Evolutionary conservation across 176 grass and related monocot species (phyloP).

Genomic region (Triticum aestivum): IWGSC_CS_RefSeq_v2.1 NC_057799.1:441031004-441031503

Average conservation of each 20-base stretch:
- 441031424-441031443: constrained; percentile 7
- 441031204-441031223: background rate
- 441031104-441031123: constrained; percentile 69
- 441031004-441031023: constrained; percentile 23
- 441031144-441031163: constrained; percentile 3
- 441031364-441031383: background rate
- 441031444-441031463: background rate
- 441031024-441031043: constrained; percentile 79
- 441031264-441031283: constrained; percentile 6
- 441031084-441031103: constrained; percentile 80
- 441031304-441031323: constrained; percentile 9
- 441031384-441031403: background rate
- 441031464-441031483: constrained; percentile 16
- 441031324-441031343: background rate
- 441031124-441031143: constrained; percentile 15
- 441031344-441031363: background rate
- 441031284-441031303: background rate
- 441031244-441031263: background rate
- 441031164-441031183: background rate
- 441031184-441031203: constrained; percentile 6
- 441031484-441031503: constrained; percentile 12
- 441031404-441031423: constrained; percentile 12
- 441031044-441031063: constrained; percentile 97
- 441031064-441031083: constrained; percentile 87
- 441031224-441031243: background rate